Conservation (phyloP, 2,329 filamentous ascomycete species). For the Cladophialophora chaetospira region DNA sequence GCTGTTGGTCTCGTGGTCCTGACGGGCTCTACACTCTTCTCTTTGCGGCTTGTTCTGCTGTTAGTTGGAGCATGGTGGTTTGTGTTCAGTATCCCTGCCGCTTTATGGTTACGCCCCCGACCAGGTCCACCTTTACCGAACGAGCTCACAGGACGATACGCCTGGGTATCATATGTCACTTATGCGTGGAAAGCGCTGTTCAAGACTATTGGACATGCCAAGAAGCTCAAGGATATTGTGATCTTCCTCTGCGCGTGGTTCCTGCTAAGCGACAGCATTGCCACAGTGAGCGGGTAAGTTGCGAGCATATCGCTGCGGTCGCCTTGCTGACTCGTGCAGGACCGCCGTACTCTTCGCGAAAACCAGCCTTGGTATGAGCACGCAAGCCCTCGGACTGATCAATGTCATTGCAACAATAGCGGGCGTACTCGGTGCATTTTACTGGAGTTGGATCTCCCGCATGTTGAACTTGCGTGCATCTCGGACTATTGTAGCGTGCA, state of each 20-base stretch:
- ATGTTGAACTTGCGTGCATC: constrained; percentile 70
- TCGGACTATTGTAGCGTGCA: constrained; percentile 90
- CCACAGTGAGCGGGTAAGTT: constrained; percentile 74
- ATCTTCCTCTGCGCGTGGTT: constrained; percentile 93
- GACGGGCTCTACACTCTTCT: constrained; percentile 77
- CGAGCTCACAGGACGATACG: constrained; percentile 40
- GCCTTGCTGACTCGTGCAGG: constrained; percentile 14
- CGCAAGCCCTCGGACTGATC: constrained; percentile 85
- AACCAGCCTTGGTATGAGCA: constrained; percentile 85
- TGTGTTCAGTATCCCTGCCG: constrained; percentile 82
- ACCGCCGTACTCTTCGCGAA: constrained; percentile 96
- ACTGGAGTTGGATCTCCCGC: constrained; percentile 79
- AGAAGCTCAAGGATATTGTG: constrained; percentile 73
- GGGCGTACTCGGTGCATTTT: constrained; percentile 84
- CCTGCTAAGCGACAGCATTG: constrained; percentile 87
- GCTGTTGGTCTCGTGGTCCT: constrained; percentile 75
- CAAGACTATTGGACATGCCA: constrained; percentile 74
- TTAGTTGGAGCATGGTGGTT: constrained; percentile 92
- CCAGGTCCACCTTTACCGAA: constrained; percentile 77
- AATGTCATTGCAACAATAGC: constrained; percentile 86
- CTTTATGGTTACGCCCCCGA: constrained; percentile 81
- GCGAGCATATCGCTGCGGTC: background rate
- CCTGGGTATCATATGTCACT: constrained; percentile 71
- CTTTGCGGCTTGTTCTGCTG: constrained; percentile 82
- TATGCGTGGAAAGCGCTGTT: constrained; percentile 88